Conservation (phyloP, 768 basidiomycete genomes). For the Tubosaeta sp. region DNA sequence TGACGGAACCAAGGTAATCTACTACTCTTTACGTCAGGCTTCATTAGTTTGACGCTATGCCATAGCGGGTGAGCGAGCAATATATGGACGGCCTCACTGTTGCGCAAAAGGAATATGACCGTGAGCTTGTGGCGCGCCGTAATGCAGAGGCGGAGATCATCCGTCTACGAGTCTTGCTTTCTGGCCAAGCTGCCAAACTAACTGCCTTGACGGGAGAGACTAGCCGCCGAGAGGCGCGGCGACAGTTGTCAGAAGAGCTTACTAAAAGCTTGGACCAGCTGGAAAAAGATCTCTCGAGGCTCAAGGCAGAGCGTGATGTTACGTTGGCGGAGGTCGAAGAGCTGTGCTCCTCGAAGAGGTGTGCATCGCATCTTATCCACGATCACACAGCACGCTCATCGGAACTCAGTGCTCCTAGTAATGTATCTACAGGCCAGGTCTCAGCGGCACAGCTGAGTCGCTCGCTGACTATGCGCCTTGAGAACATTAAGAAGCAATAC, state of each 20-base stretch:
- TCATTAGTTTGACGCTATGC: conserved; percentile 1
- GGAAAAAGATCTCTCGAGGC: conserved; percentile 80
- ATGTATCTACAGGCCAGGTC: conserved; percentile 29
- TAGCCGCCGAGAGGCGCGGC: conserved; percentile 71
- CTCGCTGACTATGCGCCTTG: conserved; percentile 79
- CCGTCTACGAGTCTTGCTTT: conserved; percentile 75
- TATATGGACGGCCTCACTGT: conserved; percentile 90
- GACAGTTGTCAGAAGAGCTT: conserved; percentile 76
- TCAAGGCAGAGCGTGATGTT: conserved; percentile 89
- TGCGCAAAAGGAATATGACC: conserved; percentile 92
- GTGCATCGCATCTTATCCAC: conserved; percentile 15
- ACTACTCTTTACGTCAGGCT: not conserved
- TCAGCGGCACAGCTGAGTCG: conserved; percentile 49
- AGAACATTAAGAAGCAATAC: conserved; percentile 84
- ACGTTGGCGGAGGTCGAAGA: conserved; percentile 92
- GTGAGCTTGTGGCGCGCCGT: conserved; percentile 79
- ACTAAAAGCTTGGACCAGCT: conserved; percentile 69
- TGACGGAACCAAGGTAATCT: conserved; percentile 77
- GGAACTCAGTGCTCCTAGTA: conserved; percentile 24
- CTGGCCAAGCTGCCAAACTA: conserved; percentile 84
- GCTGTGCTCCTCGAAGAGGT: conserved; percentile 73
- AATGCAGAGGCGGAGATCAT: conserved; percentile 93
- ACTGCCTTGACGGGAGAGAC: conserved; percentile 81
- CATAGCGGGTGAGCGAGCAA: conserved; percentile 83
- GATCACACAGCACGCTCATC: conserved; percentile 20